These are phyloP conservation scores for Chrysoporthe austroafricana DNA, from an alignment of 2,329 filamentous ascomycete species.

Conservation along the genomic window DNA sequence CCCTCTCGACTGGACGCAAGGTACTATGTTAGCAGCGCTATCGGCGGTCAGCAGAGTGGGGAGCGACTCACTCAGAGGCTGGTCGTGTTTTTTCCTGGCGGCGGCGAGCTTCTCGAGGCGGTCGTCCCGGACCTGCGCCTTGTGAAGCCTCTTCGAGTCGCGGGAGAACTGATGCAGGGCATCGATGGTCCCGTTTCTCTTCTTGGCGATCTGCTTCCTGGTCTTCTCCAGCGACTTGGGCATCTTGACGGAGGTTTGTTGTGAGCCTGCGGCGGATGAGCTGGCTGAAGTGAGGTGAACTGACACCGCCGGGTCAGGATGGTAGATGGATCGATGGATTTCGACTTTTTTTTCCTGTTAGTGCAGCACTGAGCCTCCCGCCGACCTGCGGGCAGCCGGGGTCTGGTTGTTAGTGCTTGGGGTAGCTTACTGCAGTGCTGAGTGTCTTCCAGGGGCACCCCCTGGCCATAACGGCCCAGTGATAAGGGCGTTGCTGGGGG, in stretches of 20 bases:
- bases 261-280: no score
- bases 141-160: slow-evolving; percentile 79
- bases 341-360: slow-evolving; percentile 19
- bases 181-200: slow-evolving; percentile 73
- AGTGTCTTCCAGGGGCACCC: not conserved
- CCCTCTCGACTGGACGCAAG: slow-evolving; percentile 60
- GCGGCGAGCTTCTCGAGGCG: slow-evolving; percentile 74
- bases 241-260: slow-evolving; percentile 55
- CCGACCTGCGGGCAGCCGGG: not conserved
- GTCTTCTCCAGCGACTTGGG: slow-evolving; percentile 79
- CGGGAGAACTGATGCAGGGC: slow-evolving; percentile 86
- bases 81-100: slow-evolving; percentile 74
- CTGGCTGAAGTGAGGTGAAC: no score
- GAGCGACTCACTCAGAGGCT: slow-evolving; percentile 65
- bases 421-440: not conserved
- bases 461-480: not conserved
- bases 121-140: slow-evolving; percentile 80
- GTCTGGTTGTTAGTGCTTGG: not conserved
- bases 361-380: slow-evolving; percentile 2
- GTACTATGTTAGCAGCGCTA: not conserved
- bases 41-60: slow-evolving; percentile 11
- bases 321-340: slow-evolving; percentile 1
- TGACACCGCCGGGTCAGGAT: not conserved
- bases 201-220: slow-evolving; percentile 87
- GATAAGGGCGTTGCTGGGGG: slow-evolving; percentile 12